A percentile compares a stretch with the other conserved stretches of the same genome.
These are phyloP conservation scores for Penicillium steckii DNA, from an alignment of 495 filamentous ascomycete species.

Conservation along the genomic window DNA sequence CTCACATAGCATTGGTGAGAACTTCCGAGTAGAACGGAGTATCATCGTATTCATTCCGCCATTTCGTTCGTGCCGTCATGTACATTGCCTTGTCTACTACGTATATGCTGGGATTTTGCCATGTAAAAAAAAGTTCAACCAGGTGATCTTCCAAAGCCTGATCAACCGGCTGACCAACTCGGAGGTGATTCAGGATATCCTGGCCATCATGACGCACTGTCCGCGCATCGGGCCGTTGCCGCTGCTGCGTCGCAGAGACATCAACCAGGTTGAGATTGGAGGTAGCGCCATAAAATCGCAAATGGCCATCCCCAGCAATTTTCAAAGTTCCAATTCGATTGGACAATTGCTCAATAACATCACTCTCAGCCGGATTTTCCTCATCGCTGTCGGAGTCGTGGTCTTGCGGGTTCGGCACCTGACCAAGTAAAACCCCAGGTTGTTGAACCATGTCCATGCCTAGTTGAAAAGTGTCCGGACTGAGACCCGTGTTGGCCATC, in stretches of 20 bases:
- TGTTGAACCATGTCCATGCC: slow-evolving; percentile 38
- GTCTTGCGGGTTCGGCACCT: slow-evolving; percentile 20
- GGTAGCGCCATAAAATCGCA: slow-evolving; percentile 29
- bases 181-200: slow-evolving; percentile 14
- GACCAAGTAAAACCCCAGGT: slow-evolving; percentile 25
- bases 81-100: slow-evolving; percentile 32
- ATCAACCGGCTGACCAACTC: slow-evolving; percentile 18
- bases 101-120: slow-evolving; percentile 34
- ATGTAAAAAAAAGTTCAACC: slow-evolving; percentile 33
- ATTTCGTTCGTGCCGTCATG: slow-evolving; percentile 13
- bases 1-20: slow-evolving; percentile 35
- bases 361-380: slow-evolving; percentile 20
- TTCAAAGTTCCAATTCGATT: slow-evolving; percentile 31
- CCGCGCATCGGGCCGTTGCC: slow-evolving; percentile 5
- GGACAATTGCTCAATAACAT: slow-evolving; percentile 3
- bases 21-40: slow-evolving; percentile 33
- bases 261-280: slow-evolving; percentile 22
- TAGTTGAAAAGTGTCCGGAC: slow-evolving; percentile 32
- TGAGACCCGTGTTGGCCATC: slow-evolving; percentile 25
- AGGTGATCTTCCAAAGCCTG: slow-evolving; percentile 28
- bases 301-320: slow-evolving; percentile 25
- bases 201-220: slow-evolving; percentile 23
- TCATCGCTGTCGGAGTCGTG: slow-evolving; percentile 43
- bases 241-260: slow-evolving; percentile 2
- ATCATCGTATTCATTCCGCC: slow-evolving; percentile 12